Evolutionary conservation across 768 basidiomycete species (phyloP).

Genomic region (Austroboletus festivus): DNA sequence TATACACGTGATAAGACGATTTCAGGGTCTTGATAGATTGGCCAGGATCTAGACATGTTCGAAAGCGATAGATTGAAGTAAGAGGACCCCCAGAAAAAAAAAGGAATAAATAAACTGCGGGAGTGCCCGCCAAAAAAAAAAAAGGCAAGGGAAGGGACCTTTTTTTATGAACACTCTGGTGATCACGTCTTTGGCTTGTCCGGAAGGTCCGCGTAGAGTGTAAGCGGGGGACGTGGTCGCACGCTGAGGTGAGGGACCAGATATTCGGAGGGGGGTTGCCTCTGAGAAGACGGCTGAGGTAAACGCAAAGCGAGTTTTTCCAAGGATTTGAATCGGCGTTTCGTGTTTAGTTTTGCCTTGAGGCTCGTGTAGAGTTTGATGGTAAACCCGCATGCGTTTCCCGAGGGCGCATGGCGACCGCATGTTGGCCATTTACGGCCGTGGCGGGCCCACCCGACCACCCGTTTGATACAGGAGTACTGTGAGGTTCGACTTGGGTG

Average conservation of each 20-base stretch:
- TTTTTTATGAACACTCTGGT: too few species aligned
- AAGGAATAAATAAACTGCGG: conserved; percentile 2
- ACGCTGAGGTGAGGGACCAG: too few species aligned
- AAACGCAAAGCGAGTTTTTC: conserved; percentile 22
- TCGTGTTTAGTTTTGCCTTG: conserved; percentile 29
- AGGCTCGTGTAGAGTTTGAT: conserved; percentile 27
- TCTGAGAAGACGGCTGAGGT: conserved; percentile 27
- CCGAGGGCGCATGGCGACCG: conserved; percentile 32
- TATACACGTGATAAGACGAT: conserved; percentile 22
- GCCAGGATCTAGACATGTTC: conserved; percentile 21
- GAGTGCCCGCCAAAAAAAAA: conserved; percentile 10
- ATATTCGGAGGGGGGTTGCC: conserved; percentile 3
- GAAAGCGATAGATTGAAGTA: conserved; percentile 32
- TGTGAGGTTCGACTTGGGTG: too few species aligned
- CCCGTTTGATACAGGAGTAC: too few species aligned
- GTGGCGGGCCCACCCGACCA: conserved; percentile 19
- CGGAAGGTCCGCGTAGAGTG: conserved; percentile 19
- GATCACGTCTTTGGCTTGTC: conserved; percentile 35
- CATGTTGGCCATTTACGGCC: conserved; percentile 35
- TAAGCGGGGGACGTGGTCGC: too few species aligned
- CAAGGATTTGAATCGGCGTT: conserved; percentile 23
- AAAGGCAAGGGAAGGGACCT: too few species aligned
- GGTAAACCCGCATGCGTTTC: conserved; percentile 24
- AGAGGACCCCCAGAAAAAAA: conserved; percentile 32
- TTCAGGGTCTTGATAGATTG: conserved; percentile 22